These are phyloP conservation scores for Pseudofabraea citricarpa DNA, from an alignment of 2,329 filamentous ascomycete genomes.

Conservation along the genomic window DNA sequence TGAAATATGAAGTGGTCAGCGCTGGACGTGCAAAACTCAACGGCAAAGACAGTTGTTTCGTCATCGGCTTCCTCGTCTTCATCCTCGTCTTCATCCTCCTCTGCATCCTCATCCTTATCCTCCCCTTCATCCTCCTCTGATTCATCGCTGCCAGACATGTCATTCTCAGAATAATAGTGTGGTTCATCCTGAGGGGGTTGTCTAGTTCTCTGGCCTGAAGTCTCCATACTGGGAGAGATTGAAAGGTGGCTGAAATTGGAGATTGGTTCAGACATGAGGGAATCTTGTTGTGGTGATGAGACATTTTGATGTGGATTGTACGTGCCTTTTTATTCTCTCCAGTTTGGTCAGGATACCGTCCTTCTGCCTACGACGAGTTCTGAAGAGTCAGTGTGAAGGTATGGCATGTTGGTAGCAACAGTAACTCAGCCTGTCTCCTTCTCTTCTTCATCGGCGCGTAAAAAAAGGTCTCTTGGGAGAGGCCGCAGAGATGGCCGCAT, in stretches of 20 bases:
- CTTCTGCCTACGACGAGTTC: conserved; percentile 16
- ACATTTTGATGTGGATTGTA: not conserved
- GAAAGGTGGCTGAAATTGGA: conserved; percentile 25
- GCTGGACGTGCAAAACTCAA: conserved; percentile 21
- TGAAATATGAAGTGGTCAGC: conserved; percentile 22
- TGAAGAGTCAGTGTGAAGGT: conserved; percentile 15
- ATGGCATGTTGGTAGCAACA: conserved; percentile 11
- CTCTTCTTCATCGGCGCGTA: conserved; percentile 15
- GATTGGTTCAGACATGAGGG: conserved; percentile 25
- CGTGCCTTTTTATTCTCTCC: not conserved
- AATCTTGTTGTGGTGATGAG: conserved; percentile 3
- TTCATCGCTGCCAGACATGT: conserved; percentile 6
- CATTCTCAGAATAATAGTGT: conserved; percentile 5
- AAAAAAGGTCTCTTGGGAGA: conserved; percentile 3
- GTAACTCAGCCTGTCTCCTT: conserved; percentile 19
- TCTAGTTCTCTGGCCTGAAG: conserved; percentile 11
- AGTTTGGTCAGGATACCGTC: conserved; percentile 3
- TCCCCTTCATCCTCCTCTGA: not conserved
- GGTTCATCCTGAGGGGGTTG: too few species aligned
- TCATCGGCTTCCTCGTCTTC: conserved; percentile 11
- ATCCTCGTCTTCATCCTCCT: too few species aligned
- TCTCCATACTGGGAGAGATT: conserved; percentile 22
- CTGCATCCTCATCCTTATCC: too few species aligned
- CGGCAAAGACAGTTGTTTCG: conserved; percentile 12
- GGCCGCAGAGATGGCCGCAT: conserved; percentile 13